Evolutionary conservation across 75 land plant genomes (phyloP).

Genomic region (Adiantum capillusveneris): DNA sequence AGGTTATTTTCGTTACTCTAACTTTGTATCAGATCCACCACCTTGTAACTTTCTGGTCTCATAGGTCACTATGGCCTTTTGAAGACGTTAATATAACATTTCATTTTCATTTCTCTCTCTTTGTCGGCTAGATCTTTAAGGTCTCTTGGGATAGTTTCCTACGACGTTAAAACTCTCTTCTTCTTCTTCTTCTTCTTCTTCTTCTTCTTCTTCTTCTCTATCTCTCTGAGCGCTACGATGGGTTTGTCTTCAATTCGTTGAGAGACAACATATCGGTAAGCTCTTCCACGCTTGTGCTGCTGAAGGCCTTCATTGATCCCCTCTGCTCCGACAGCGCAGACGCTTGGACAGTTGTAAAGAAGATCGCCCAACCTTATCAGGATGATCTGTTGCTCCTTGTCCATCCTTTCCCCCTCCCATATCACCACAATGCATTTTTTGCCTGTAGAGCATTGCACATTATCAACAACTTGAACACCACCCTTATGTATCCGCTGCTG

Average conservation of each 20-base stretch:
- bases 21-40: too few relatives aligned
- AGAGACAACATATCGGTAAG: not conserved
- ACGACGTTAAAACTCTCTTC: too few relatives aligned
- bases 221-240: conserved; percentile 68
- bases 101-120: too few relatives aligned
- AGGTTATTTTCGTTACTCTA: too few relatives aligned
- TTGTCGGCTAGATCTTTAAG: too few relatives aligned
- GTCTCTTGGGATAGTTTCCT: too few relatives aligned
- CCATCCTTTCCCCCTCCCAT: conserved; percentile 86
- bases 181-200: too few relatives aligned
- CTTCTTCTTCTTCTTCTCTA: too few relatives aligned
- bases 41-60: too few relatives aligned
- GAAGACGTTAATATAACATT: too few relatives aligned
- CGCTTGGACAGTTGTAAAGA: conserved; percentile 74
- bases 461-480: conserved; percentile 3
- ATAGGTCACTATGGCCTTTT: too few relatives aligned
- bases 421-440: conserved; percentile 9
- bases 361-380: conserved; percentile 36
- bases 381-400: conserved; percentile 42
- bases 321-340: conserved; percentile 83
- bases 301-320: conserved; percentile 91
- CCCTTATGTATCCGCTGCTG: not conserved
- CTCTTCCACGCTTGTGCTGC: conserved; percentile 13
- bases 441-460: conserved; percentile 5
- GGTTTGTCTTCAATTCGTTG: conserved; percentile 47